Base-by-base conservation (phyloP, 1,284 basidiomycete species). In the Irpex lacteus region DNA sequence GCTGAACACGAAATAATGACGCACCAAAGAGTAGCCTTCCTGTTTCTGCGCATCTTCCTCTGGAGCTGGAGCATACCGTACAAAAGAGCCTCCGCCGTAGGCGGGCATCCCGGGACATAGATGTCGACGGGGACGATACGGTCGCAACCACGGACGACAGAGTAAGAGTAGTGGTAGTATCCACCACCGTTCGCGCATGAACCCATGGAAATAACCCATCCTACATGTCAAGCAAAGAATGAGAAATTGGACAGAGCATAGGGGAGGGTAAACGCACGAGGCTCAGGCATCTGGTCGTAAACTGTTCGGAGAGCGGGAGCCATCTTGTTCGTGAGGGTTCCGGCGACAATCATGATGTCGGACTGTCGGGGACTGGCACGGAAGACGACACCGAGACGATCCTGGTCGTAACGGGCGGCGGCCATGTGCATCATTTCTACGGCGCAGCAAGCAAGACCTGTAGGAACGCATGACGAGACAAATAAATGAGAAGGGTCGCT, bases 351-450 rank as follows among this genome's bases (percentile, higher is more conserved):
- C 98, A 99, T 99, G 74, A 99, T 94, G 75, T 99, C 97, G 65
- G 92, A 94, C 82, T 98, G 96, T 70, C 98, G 91, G 60, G 98
- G 98, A 79, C 92, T 95, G 8, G 97, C 98, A 83, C 98, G 95
- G 85, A 99, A 99, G 52, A 99, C 93, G 67, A 99, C 90, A 73
- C 98, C 98, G 52, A 99, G 83, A 71, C 98, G 89, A 79, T 99
- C 98, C 79, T 99, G 98, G 78, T 99, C 98, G 78, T 99, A 99
- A 67, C 98, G 89, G 13, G 98, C 95, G 52, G 97, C 96, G 61
- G 98, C 98, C 93, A 98, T 95, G 81, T 98, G 96, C 95, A 97
- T 97, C 94, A 97, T 97, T 82, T 99, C 97, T 54, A 99, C 96
- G 63, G 97, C 98, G 78, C 97, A 99, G 80, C 97, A 99, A 3